Percentiles rank a stretch among this genome's conserved stretches.
These are phyloP conservation scores for Metarhizium album DNA, from an alignment of 2,329 filamentous ascomycete species.

Conservation along the genomic window DNA sequence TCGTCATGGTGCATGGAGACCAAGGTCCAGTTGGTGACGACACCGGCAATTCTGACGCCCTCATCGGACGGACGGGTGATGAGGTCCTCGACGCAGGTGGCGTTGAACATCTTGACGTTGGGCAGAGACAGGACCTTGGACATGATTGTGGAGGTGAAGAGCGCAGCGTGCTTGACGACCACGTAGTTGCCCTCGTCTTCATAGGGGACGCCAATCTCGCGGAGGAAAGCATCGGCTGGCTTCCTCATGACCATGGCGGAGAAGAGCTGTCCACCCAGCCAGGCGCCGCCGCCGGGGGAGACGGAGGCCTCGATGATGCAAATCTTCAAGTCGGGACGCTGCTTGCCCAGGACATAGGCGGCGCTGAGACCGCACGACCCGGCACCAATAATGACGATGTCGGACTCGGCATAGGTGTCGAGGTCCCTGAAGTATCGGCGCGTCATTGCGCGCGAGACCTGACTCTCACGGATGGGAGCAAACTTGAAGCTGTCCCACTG, in stretches of 20 bases:
- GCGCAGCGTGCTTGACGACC: conserved; percentile 85
- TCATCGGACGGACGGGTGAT: conserved; percentile 61
- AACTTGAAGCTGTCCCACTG: conserved; percentile 80
- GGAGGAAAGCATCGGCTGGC: conserved; percentile 75
- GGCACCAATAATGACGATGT: conserved; percentile 87
- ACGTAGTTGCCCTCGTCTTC: conserved; percentile 85
- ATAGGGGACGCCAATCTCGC: conserved; percentile 70
- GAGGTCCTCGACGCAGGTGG: conserved; percentile 82
- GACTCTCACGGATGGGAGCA: conserved; percentile 77
- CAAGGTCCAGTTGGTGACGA: conserved; percentile 93
- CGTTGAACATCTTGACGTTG: conserved; percentile 95
- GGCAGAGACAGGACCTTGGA: conserved; percentile 74
- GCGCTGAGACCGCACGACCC: conserved; percentile 80
- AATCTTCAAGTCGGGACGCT: conserved; percentile 82
- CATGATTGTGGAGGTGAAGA: conserved; percentile 83
- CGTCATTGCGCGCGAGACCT: conserved; percentile 90
- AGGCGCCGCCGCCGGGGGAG: conserved; percentile 78
- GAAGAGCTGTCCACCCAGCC: conserved; percentile 91
- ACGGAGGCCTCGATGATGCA: conserved; percentile 84
- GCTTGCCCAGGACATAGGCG: conserved; percentile 73
- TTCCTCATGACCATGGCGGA: conserved; percentile 93
- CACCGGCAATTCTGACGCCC: conserved; percentile 64
- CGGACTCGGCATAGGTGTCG: conserved; percentile 80
- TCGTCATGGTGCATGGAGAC: conserved; percentile 81
- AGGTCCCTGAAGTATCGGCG: conserved; percentile 86